A percentile compares a stretch with the other conserved stretches of the same genome.
Conservation (phyloP, 441 rosid species). For the Populus trichocarpa region DNA sequence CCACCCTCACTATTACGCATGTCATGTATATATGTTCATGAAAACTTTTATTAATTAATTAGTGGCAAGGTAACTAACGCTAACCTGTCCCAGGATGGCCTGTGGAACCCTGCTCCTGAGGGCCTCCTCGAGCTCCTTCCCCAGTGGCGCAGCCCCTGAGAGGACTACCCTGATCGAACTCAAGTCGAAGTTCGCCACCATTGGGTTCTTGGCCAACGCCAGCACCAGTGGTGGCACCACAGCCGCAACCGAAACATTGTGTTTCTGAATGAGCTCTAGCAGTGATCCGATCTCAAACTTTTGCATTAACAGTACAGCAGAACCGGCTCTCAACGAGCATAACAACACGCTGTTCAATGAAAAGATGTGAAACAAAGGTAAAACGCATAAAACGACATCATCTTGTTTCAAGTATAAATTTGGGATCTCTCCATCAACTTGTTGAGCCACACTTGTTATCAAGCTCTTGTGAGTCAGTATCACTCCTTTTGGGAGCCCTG, state of each 20-base stretch:
- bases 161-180: conserved; percentile 69
- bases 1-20: not conserved
- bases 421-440: conserved; percentile 90
- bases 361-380: conserved; percentile 82
- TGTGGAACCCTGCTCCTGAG: conserved; percentile 64
- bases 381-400: conserved; percentile 72
- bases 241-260: conserved; percentile 70
- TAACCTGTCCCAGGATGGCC: conserved; percentile 82
- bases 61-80: conserved; percentile 1
- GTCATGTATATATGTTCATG: not conserved
- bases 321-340: conserved; percentile 65
- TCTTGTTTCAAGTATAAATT: conserved; percentile 49
- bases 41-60: too few relatives aligned
- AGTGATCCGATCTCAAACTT: conserved; percentile 74
- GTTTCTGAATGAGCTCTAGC: conserved; percentile 65
- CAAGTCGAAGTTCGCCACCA: conserved; percentile 59
- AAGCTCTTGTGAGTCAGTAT: conserved; percentile 72
- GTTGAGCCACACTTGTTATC: conserved; percentile 85
- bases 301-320: conserved; percentile 72
- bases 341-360: conserved; percentile 72
- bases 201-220: conserved; percentile 72
- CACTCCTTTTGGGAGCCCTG: conserved; percentile 89
- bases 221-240: conserved; percentile 87
- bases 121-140: conserved; percentile 77
- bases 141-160: conserved; percentile 95